Base-by-base conservation (phyloP, 2,329 filamentous ascomycete genomes). In the Bretziella fagacearum region DNA sequence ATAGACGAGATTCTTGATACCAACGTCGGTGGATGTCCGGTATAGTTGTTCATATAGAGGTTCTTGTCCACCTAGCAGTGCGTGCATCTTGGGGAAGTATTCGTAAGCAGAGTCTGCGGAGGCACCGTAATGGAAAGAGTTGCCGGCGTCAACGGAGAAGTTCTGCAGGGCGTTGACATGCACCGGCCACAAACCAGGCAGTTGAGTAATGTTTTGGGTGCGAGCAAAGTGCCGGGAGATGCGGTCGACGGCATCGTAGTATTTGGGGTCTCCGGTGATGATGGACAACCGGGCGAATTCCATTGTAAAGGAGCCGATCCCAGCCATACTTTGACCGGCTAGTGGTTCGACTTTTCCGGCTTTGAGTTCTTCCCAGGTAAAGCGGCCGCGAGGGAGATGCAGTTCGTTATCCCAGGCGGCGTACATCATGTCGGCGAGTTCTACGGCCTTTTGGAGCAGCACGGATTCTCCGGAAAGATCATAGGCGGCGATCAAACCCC, bases 401-500 rank as follows among this genome's bases (percentile, higher is more conserved):
- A 78, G 79, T 1, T 73, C 73, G 8, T 79, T 81, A 53, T 82
- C 77, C 54, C 81, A 82, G 1, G 74, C 74, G 20, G 70, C 69
- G 56, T 81, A 77, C 20, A 83, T 62, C 56, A 82, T 61, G 49
- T 79, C 71, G 17, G 70, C 78, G 8, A 82, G 64, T 59, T 81
- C 74, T 1, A 65, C 63, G 1, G 78, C 76, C 58, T 82, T 81
- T 33, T 61, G 61, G 32, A 82, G 62, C 46, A 82, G 59, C n/a
- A 64, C 63, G 49, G 68, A 62, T 47, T 66, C 67, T 27, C 64
- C 65, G 54, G 75, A 81, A 18, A 83, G 58, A 56, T 83, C 79
- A 56, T 81, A 81, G 1, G 79, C 79, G n/a, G 74, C 71, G 47
- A 84, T 56, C 47, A 83, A 68, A 1, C 79, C 79, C 11, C 79